Conservation (phyloP, 1,139 yeast species). For the Kodamaea sp. region DNA sequence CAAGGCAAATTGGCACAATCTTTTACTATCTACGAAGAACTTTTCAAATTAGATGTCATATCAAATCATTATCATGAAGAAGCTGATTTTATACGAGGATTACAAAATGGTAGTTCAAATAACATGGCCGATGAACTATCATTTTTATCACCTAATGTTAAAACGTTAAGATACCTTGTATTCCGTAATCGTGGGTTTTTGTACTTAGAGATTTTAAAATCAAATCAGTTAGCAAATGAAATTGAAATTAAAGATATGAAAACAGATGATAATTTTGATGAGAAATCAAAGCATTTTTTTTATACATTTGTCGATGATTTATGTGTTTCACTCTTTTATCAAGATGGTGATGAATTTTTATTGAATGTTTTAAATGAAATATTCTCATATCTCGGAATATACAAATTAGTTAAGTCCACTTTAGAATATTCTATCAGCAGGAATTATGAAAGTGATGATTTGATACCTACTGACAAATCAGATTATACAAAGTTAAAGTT, state of each 20-base stretch:
- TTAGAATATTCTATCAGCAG: constrained; percentile 61
- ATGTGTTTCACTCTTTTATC: constrained; percentile 52
- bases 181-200: constrained; percentile 80
- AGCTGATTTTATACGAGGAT: constrained; percentile 34
- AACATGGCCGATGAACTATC: constrained; percentile 39
- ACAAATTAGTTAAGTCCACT: constrained; percentile 55
- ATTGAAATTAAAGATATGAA: constrained; percentile 3
- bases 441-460: constrained; percentile 43
- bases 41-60: constrained; percentile 68
- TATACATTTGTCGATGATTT: constrained; percentile 54
- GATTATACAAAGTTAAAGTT: constrained; percentile 8
- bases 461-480: constrained; percentile 26
- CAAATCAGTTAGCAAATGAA: not conserved
- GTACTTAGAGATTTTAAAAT: constrained; percentile 46
- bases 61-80: constrained; percentile 48
- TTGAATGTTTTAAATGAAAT: constrained; percentile 47
- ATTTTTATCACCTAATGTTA: constrained; percentile 63
- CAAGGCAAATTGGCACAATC: constrained; percentile 48
- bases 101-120: constrained; percentile 38
- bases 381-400: constrained; percentile 44
- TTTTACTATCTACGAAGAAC: constrained; percentile 50
- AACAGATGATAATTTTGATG: not conserved
- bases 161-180: constrained; percentile 69
- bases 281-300: constrained; percentile 22
- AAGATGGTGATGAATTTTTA: constrained; percentile 59